These are phyloP conservation scores for Phallus indusiatus DNA, from an alignment of 768 basidiomycete species.

Conservation along the genomic window DNA sequence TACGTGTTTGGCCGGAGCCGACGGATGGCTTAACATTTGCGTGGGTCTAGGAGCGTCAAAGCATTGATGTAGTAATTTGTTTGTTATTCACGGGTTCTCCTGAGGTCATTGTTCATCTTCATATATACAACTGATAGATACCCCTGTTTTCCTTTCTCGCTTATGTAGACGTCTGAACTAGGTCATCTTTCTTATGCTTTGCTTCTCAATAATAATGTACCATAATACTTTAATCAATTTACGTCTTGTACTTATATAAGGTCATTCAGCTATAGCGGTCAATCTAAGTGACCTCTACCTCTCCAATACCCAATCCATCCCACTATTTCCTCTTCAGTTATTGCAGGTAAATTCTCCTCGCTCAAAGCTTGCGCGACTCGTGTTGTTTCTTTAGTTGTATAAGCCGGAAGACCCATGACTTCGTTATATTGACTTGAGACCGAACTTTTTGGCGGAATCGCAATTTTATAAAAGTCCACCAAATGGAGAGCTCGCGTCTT, in stretches of 20 bases:
- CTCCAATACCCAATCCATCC: constrained; percentile 8
- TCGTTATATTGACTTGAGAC: not conserved
- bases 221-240: too few relatives aligned
- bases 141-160: too few relatives aligned
- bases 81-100: too few relatives aligned
- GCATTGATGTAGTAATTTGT: not conserved
- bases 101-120: too few relatives aligned
- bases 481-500: not conserved
- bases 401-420: constrained; percentile 1
- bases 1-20: constrained; percentile 82
- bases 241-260: too few relatives aligned
- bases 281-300: not conserved
- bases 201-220: too few relatives aligned
- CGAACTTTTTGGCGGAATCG: constrained; percentile 1
- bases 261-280: not conserved
- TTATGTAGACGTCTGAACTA: too few relatives aligned
- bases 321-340: constrained; percentile 1
- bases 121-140: too few relatives aligned
- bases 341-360: not conserved
- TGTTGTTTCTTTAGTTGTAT: not conserved
- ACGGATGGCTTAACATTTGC: constrained; percentile 92
- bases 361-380: constrained; percentile 10
- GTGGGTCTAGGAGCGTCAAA: constrained; percentile 39
- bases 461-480: not conserved
- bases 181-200: too few relatives aligned